Evolutionary conservation across 2,329 filamentous ascomycete species (phyloP).

Genomic region (Aspergillus ochraceus): DNA sequence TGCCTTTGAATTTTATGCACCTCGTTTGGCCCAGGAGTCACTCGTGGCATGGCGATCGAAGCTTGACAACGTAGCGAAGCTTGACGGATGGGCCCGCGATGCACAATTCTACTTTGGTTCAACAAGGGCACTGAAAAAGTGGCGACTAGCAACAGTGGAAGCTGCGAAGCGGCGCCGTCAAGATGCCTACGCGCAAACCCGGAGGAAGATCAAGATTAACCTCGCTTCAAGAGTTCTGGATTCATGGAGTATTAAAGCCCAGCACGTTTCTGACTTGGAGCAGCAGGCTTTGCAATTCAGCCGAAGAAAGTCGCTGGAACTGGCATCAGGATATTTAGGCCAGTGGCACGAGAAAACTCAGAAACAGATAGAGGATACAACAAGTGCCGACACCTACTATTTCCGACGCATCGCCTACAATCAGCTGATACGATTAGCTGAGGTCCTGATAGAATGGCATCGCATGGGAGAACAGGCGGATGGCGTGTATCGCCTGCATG

Average conservation of each 20-base stretch:
- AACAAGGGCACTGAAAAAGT: slow-evolving; percentile 51
- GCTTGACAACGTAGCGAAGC: slow-evolving; percentile 44
- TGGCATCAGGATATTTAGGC: slow-evolving; percentile 38
- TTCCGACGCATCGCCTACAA: slow-evolving; percentile 39
- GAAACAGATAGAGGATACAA: slow-evolving; percentile 33
- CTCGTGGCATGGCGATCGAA: slow-evolving; percentile 40
- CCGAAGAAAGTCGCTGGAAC: slow-evolving; percentile 34
- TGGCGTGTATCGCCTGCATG: slow-evolving; percentile 47
- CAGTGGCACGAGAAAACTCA: slow-evolving; percentile 46
- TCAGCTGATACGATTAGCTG: slow-evolving; percentile 39
- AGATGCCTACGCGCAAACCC: slow-evolving; percentile 56
- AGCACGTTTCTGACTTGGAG: slow-evolving; percentile 36
- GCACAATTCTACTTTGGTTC: slow-evolving; percentile 58
- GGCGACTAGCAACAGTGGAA: slow-evolving; percentile 52
- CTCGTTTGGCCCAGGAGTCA: slow-evolving; percentile 42
- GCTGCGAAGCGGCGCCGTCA: slow-evolving; percentile 54
- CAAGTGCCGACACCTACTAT: slow-evolving; percentile 40
- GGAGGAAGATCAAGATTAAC: slow-evolving; percentile 55
- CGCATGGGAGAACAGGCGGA: slow-evolving; percentile 47
- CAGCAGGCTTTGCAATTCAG: slow-evolving; percentile 39
- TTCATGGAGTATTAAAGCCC: slow-evolving; percentile 38
- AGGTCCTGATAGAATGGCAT: slow-evolving; percentile 32
- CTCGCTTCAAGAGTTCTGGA: slow-evolving; percentile 48
- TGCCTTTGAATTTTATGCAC: slow-evolving; percentile 46
- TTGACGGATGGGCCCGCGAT: slow-evolving; percentile 56